A percentile compares a stretch with the other conserved stretches of the same genome.
Conservation (phyloP, 352 stramenopile species). For the Globisporangium paroecandrum region DNA sequence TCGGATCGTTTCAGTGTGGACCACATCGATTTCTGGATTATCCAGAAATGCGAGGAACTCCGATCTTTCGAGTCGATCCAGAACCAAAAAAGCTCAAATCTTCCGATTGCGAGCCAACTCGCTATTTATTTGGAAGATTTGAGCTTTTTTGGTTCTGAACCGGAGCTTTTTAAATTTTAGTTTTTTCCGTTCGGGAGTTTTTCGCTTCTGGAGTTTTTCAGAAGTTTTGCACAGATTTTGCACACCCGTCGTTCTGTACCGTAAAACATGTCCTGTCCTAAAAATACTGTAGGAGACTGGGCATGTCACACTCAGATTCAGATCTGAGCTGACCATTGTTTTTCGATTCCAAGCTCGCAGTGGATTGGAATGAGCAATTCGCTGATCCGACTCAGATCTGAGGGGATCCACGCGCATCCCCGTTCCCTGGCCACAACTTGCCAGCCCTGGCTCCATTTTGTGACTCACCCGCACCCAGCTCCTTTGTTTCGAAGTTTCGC, state of each 20-base stretch:
- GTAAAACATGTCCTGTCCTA: background rate
- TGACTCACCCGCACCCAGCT: conserved; percentile 7
- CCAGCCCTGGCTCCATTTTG: conserved; percentile 5
- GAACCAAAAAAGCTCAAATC: too few species aligned
- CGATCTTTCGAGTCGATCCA: too few species aligned
- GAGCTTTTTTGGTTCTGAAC: too few species aligned
- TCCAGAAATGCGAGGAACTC: background rate
- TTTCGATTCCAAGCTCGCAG: background rate
- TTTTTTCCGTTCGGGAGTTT: too few species aligned
- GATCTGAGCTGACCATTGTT: background rate
- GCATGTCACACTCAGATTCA: background rate
- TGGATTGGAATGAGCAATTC: background rate
- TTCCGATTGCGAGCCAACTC: too few species aligned
- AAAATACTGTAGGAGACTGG: background rate
- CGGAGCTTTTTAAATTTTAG: too few species aligned
- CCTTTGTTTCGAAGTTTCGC: background rate
- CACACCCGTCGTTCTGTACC: background rate
- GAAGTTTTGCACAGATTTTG: background rate
- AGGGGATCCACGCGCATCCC: conserved; percentile 1
- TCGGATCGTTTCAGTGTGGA: background rate
- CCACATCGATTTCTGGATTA: background rate
- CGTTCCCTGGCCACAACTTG: conserved; percentile 3
- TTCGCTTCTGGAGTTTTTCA: too few species aligned
- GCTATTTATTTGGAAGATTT: too few species aligned
- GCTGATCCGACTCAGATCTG: background rate